phyloP scores from a whole-genome alignment of 2,329 filamentous ascomycete species.

The Aureobasidium sp. region DNA sequence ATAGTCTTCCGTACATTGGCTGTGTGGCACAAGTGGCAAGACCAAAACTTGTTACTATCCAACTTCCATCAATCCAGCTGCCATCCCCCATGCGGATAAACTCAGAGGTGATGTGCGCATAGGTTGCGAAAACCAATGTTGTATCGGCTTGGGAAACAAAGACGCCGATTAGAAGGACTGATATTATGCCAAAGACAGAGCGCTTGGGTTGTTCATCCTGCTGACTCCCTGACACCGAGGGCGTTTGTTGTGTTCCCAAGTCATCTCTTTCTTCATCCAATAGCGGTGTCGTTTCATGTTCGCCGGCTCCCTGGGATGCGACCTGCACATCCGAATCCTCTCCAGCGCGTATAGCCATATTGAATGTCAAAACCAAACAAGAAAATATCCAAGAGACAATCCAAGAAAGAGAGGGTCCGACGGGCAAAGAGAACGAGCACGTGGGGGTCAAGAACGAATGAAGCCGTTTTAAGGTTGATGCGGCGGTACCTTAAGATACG shows the following conservation, averaged over 20 bases:
- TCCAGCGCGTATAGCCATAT: background rate
- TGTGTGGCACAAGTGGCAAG: conserved; percentile 35
- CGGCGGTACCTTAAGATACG: background rate
- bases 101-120: conserved; percentile 43
- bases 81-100: conserved; percentile 35
- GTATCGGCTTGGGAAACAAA: conserved; percentile 60
- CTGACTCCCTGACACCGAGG: background rate
- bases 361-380: background rate
- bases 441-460: background rate
- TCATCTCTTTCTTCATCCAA: background rate
- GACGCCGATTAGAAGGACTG: conserved; percentile 39
- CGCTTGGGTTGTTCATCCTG: background rate
- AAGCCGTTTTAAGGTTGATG: background rate
- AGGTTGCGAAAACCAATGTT: conserved; percentile 58
- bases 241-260: background rate
- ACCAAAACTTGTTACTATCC: conserved; percentile 34
- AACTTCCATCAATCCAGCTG: conserved; percentile 26
- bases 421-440: background rate
- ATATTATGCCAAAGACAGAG: conserved; percentile 16
- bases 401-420: background rate
- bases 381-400: background rate
- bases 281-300: background rate
- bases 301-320: background rate
- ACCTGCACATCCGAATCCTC: background rate
- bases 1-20: conserved; percentile 37